Evolutionary conservation across 306 rosid genomes (phyloP), one percentile per base, ranked within the genome.

Genomic region (Lathyrus oleraceus): DNA sequence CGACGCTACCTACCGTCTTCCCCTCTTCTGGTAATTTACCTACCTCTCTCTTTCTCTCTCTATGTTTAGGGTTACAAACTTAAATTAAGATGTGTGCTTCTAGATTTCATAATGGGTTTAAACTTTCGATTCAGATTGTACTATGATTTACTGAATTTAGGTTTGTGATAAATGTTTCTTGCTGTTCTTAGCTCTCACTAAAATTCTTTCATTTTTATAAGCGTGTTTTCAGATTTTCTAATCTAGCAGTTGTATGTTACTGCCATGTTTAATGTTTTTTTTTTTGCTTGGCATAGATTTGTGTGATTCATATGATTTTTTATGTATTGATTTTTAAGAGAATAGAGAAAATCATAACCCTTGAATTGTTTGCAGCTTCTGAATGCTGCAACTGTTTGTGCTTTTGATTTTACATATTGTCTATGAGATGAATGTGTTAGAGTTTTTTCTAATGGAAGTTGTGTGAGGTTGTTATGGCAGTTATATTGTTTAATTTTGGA

Each of bases 291-390:
- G 53, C 3, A 38, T 57, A 49, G 6, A 23, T 40, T 73, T 43
- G n/a, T 23, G 9, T 32, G 32, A n/a, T 20, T 67, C 21, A 42
- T 11, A n/a, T 45, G 28, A 47, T 52, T 77, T 77, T 54, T 32
- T 27, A 28, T 53, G 67, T 54, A 20, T 45, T 68, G 38, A 13
- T 4, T 49, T 67, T 23, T 59, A 25, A 27, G 49, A 32, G 2
- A 32, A 32, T 32, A 32, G 38, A 32, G 38, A 32, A 25, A 38
- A 27, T 19, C 56, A 10, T 6, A 14, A 20, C 51, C 36, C 13
- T 77, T 54, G 38, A 21, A 71, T 77, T 56, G 38, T 21, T 56
- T 65, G 62, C 17, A 45, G 44, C 76, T 62, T 70, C 28, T 53
- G 51, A 53, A 62, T 77, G 54, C 45, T 30, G 59, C 10, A 53